Evolutionary conservation across 345 rosid genomes (phyloP).

Genomic region (Gossypium stocksii): DNA sequence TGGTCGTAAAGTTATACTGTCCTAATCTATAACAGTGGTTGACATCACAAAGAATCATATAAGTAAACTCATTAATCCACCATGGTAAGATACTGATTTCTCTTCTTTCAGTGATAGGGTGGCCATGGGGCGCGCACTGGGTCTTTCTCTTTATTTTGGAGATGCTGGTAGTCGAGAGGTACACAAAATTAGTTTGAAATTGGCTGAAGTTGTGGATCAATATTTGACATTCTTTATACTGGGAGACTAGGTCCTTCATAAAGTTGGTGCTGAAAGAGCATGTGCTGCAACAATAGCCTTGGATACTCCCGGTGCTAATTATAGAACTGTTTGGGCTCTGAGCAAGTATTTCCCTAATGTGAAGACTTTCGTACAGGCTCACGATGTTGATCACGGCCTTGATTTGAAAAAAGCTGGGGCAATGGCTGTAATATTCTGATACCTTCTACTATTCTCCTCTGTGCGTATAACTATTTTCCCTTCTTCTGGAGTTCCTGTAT

Average conservation of each 20-base stretch:
- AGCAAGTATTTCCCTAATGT: slow-evolving; percentile 95
- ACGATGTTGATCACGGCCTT: slow-evolving; percentile 91
- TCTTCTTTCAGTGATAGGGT: slow-evolving; percentile 78
- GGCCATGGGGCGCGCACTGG: slow-evolving; percentile 84
- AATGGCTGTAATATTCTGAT: slow-evolving; percentile 60
- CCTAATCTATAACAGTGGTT: background rate
- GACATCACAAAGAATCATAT: background rate
- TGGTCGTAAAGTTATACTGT: background rate
- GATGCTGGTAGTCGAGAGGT: slow-evolving; percentile 99
- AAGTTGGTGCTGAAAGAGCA: slow-evolving; percentile 93
- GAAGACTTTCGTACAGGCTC: slow-evolving; percentile 95
- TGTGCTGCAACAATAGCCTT: slow-evolving; percentile 92
- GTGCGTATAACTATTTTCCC: too few relatives aligned
- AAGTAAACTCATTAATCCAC: background rate
- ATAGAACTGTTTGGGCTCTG: slow-evolving; percentile 97
- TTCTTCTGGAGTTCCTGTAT: slow-evolving; percentile 9
- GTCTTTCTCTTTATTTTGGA: slow-evolving; percentile 93
- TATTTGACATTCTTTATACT: slow-evolving; percentile 17
- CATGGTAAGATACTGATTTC: slow-evolving; percentile 5
- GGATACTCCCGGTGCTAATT: slow-evolving; percentile 96
- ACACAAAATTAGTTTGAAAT: slow-evolving; percentile 11
- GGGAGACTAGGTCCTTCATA: slow-evolving; percentile 75
- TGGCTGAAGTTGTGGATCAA: slow-evolving; percentile 7
- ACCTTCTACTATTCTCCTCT: slow-evolving; percentile 2
- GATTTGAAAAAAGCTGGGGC: slow-evolving; percentile 96